Conservation (phyloP, 2,329 filamentous ascomycete species). For the Geosmithia morbida region DNA sequence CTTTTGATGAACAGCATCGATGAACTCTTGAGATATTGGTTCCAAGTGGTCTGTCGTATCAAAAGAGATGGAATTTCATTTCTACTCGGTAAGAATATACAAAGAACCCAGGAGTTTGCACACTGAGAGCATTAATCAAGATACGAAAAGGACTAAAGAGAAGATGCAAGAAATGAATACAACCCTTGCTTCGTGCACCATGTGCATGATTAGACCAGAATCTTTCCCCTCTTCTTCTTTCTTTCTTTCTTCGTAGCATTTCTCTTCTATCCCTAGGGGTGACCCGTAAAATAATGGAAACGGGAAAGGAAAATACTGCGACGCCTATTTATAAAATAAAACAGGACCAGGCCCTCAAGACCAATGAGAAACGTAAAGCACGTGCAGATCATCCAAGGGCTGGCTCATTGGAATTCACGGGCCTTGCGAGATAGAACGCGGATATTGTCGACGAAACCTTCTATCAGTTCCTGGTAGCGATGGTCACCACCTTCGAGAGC, state of each 20-base stretch:
- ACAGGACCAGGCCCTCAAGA: not conserved
- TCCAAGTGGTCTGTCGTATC: too few species aligned
- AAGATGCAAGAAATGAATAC: not conserved
- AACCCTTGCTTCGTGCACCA: not conserved
- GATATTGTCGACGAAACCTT: constrained; percentile 63
- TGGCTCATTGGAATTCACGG: constrained; percentile 8
- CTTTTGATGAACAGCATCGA: too few species aligned
- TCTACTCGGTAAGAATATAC: not conserved
- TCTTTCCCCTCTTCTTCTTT: not conserved
- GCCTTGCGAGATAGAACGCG: constrained; percentile 38
- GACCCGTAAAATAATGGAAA: not conserved
- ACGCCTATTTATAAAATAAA: not conserved
- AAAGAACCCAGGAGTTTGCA: not conserved
- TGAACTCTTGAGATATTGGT: too few species aligned
- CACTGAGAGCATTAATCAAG: not conserved
- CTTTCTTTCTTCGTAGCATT: not conserved
- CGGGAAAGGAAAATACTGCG: not conserved
- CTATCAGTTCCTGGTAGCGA: constrained; percentile 52
- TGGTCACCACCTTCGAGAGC: constrained; percentile 36
- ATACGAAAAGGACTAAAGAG: not conserved
- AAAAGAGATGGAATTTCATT: not conserved
- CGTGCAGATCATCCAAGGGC: not conserved
- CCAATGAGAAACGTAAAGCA: too few species aligned
- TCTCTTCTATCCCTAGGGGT: not conserved
- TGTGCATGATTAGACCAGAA: not conserved